Evolutionary conservation across 805 yeast genomes (phyloP).

Genomic region (Nakazawaea wickerhamii): DNA sequence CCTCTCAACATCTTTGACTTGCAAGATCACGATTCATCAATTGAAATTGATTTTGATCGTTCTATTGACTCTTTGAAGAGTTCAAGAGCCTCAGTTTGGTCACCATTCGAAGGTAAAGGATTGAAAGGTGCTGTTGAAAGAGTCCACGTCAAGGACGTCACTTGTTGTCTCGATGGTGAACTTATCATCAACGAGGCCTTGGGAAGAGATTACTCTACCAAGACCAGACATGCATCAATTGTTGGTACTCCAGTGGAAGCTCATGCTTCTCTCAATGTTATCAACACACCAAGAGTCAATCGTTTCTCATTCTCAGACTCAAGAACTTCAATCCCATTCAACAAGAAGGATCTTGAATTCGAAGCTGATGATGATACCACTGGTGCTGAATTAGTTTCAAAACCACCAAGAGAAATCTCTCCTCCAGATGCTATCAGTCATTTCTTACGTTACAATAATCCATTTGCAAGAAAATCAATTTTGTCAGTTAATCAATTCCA

Average conservation of each 20-base stretch:
- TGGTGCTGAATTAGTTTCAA: conserved; percentile 68
- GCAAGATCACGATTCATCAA: conserved; percentile 70
- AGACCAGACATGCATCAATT: conserved; percentile 37
- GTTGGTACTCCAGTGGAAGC: conserved; percentile 22
- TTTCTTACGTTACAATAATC: conserved; percentile 76
- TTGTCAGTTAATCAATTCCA: conserved; percentile 83
- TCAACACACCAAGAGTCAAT: conserved; percentile 32
- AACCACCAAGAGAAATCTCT: conserved; percentile 65
- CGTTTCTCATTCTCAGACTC: conserved; percentile 46
- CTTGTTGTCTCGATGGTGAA: conserved; percentile 81
- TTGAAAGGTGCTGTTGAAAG: conserved; percentile 84
- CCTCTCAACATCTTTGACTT: conserved; percentile 81
- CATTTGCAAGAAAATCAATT: conserved; percentile 84
- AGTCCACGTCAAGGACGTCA: conserved; percentile 71
- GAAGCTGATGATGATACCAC: conserved; percentile 43
- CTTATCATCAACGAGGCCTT: conserved; percentile 52
- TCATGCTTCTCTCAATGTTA: conserved; percentile 17
- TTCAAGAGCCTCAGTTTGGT: conserved; percentile 38
- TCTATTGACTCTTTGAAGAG: conserved; percentile 35
- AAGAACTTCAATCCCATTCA: conserved; percentile 27
- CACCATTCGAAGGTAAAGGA: conserved; percentile 48
- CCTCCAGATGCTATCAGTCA: conserved; percentile 77
- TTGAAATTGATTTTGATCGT: conserved; percentile 84
- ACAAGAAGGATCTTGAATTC: conserved; percentile 23
- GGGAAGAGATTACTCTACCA: conserved; percentile 53